These are phyloP conservation scores for Scutellaria galericulata DNA, from an alignment of 257 asterid species.

Conservation along the genomic window DNA sequence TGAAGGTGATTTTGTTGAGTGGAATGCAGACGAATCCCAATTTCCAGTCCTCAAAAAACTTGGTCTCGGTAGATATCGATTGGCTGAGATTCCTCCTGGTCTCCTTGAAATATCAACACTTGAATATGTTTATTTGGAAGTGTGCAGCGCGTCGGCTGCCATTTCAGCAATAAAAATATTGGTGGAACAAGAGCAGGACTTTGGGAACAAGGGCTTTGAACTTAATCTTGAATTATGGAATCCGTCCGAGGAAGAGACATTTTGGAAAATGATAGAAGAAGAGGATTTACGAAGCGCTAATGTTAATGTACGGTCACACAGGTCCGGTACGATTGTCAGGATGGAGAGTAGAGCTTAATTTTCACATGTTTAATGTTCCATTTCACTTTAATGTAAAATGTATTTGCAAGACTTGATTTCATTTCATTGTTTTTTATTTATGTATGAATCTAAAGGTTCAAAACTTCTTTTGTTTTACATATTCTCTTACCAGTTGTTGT, in stretches of 20 bases:
- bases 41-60: conserved; percentile 14
- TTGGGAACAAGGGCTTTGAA: conserved; percentile 20
- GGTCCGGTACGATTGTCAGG: neutral
- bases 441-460: too few species aligned
- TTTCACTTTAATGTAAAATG: too few species aligned
- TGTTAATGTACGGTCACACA: neutral
- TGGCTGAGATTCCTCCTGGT: neutral
- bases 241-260: neutral
- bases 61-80: neutral
- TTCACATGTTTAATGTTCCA: too few species aligned
- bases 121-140: neutral
- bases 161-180: conserved; percentile 11
- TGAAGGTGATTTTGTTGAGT: too few species aligned
- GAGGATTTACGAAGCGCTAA: neutral
- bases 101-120: neutral
- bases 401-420: too few species aligned
- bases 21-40: too few species aligned
- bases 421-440: too few species aligned
- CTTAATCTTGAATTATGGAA: neutral
- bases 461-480: too few species aligned
- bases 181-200: conserved; percentile 11
- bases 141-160: neutral
- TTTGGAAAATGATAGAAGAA: neutral
- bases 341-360: too few species aligned
- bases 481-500: too few species aligned